These are phyloP conservation scores for Waltiozyma sp. DNA, from an alignment of 1,139 yeast genomes.

Conservation along the genomic window DNA sequence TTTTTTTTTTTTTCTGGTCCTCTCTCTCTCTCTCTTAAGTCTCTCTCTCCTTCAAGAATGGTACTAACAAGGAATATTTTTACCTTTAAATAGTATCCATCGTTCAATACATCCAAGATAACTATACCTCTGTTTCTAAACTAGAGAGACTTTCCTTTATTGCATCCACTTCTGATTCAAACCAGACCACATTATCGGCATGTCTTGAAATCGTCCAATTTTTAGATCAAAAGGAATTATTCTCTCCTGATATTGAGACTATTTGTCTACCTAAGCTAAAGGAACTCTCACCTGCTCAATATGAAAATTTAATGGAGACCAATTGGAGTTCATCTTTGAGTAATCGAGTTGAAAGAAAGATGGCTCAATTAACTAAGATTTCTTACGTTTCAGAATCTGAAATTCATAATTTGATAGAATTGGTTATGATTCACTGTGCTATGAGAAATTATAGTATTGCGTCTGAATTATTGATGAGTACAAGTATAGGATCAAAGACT, in stretches of 20 bases:
- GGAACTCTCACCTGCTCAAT: not conserved
- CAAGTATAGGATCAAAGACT: constrained; percentile 8
- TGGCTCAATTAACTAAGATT: constrained; percentile 7
- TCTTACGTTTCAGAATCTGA: constrained; percentile 14
- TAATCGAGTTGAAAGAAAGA: not conserved
- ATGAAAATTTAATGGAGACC: not conserved
- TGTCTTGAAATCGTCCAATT: constrained; percentile 5
- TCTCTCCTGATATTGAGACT: constrained; percentile 2
- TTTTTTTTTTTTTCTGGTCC: too few species aligned
- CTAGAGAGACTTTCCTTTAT: not conserved
- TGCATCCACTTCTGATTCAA: not conserved
- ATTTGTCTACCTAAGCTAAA: not conserved
- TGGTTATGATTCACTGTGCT: constrained; percentile 6
- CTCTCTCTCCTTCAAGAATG: too few species aligned
- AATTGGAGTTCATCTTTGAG: not conserved
- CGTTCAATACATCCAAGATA: not conserved
- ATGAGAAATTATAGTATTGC: constrained; percentile 14
- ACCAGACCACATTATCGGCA: constrained; percentile 2
- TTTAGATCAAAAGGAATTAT: constrained; percentile 1
- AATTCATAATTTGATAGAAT: constrained; percentile 8
- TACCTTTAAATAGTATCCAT: too few species aligned
- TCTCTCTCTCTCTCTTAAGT: too few species aligned
- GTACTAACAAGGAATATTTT: too few species aligned
- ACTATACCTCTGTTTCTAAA: not conserved
- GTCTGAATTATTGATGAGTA: constrained; percentile 8